Percentiles rank a stretch among this genome's conserved stretches.
phyloP scores from a whole-genome alignment of 306 rosid genomes.

The Herpetospermum pedunculosum region DNA sequence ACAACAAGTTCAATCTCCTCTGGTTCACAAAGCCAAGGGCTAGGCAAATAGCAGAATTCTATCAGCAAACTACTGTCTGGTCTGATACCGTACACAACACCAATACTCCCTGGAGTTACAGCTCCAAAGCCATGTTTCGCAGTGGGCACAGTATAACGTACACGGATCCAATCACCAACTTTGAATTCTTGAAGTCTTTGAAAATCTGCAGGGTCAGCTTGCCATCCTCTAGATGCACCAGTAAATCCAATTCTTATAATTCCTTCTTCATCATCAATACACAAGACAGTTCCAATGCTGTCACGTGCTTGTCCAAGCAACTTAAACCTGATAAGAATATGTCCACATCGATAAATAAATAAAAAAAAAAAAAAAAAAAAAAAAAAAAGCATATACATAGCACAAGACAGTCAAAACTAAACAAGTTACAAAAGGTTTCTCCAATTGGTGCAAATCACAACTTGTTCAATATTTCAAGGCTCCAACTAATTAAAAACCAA shows the following conservation, averaged over 20 bases:
- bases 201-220: conserved; percentile 99
- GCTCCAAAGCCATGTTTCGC: conserved; percentile 95
- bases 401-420: background rate
- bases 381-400: background rate
- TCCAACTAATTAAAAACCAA: background rate
- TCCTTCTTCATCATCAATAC: conserved; percentile 88
- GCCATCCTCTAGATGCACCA: conserved; percentile 99
- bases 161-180: conserved; percentile 98
- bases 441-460: background rate
- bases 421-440: background rate
- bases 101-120: conserved; percentile 98
- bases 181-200: conserved; percentile 97
- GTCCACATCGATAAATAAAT: no score
- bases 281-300: conserved; percentile 92
- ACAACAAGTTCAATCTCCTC: conserved; percentile 93
- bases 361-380: background rate
- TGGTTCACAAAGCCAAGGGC: conserved; percentile 99
- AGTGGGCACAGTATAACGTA: conserved; percentile 83
- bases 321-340: conserved; percentile 55
- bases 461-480: background rate
- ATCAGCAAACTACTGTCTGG: conserved; percentile 90
- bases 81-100: conserved; percentile 89
- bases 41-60: conserved; percentile 88
- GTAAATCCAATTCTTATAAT: conserved; percentile 97
- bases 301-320: conserved; percentile 98